Conservation (phyloP, 345 rosid genomes). For the Boechera divaricarpa region DNA sequence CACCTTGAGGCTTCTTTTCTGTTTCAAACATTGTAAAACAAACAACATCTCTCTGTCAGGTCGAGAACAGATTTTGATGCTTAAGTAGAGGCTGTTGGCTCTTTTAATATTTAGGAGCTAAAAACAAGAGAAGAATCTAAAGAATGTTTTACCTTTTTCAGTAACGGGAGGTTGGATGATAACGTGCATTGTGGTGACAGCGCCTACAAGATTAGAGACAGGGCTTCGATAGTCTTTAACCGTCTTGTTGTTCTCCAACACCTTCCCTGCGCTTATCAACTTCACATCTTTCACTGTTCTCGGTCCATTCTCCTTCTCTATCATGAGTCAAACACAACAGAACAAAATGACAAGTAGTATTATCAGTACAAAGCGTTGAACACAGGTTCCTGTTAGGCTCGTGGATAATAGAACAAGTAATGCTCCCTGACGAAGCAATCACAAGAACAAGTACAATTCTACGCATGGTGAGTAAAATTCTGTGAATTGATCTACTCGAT, state of each 20-base stretch:
- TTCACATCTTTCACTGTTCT: conserved; percentile 87
- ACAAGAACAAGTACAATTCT: too few species aligned
- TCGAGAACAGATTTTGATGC: neutral
- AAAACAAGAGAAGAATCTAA: neutral
- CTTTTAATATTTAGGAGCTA: neutral
- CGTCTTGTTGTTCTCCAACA: conserved; percentile 86
- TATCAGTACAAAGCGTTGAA: conserved; percentile 14
- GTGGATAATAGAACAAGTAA: too few species aligned
- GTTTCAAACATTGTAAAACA: conserved; percentile 44
- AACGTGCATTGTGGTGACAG: conserved; percentile 97
- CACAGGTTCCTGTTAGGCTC: neutral
- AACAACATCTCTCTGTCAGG: conserved; percentile 27
- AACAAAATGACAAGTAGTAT: conserved; percentile 6
- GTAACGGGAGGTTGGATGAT: conserved; percentile 77
- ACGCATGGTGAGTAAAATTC: too few species aligned
- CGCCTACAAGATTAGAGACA: conserved; percentile 75
- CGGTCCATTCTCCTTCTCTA: conserved; percentile 90
- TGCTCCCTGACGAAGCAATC: too few species aligned
- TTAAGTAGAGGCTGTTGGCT: conserved; percentile 11
- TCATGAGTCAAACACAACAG: conserved; percentile 34
- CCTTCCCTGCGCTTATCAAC: conserved; percentile 91
- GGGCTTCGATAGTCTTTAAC: conserved; percentile 85
- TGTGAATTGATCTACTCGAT: conserved; percentile 40
- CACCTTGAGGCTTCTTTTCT: conserved; percentile 71
- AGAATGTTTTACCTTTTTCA: conserved; percentile 67